Evolutionary conservation across 306 rosid species (phyloP), one percentile per base, ranked within the genome.

Genomic region (Carpinus fangiana): DNA sequence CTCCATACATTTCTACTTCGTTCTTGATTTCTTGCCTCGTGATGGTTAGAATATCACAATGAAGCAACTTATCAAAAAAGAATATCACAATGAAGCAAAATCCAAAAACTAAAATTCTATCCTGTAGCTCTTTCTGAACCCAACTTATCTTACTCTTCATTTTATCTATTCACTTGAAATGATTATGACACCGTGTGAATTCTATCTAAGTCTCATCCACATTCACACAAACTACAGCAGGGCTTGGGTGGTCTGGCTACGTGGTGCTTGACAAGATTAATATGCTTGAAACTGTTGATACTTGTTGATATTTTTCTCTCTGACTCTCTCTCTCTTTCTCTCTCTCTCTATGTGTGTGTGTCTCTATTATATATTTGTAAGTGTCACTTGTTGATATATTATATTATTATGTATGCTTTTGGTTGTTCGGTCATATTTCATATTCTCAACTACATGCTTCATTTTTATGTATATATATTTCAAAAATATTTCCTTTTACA

Each of bases 401-500:
- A n/a, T 21, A 5, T 3, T 41, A 41, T 41, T 41, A n/a, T 21
- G 12, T 3, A n/a, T 2, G 14, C 18, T 43, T 69, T 46, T 4
- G 36, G 36, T 70, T 70, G 38, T 23, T 46, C 8, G 46, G 45
- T 41, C 45, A 26, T 52, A 8, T 20, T 52, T 41, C 45, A 26
- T 52, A 8, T 20, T 52, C 34, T 72, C 2, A 10, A 11, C 26
- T 34, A 53, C 55, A 11, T 28, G 16, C 9, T 26, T 28, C 41
- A 36, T 60, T 71, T 21, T 59, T 41, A 53, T 11, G 4, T 66
- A 48, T 18, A 10, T 66, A 23, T 67, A 51, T 72, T 18, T 26
- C 47, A 38, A 66, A 66, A 20, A 48, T 75, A 67, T 54, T 68
- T 74, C 60, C 48, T 17, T 73, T 70, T 81, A 73, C 86, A 94